Percentiles rank a stretch among this genome's conserved stretches.
Conservation (phyloP, 768 basidiomycete genomes). For the Nevesoporus exiguus region DNA sequence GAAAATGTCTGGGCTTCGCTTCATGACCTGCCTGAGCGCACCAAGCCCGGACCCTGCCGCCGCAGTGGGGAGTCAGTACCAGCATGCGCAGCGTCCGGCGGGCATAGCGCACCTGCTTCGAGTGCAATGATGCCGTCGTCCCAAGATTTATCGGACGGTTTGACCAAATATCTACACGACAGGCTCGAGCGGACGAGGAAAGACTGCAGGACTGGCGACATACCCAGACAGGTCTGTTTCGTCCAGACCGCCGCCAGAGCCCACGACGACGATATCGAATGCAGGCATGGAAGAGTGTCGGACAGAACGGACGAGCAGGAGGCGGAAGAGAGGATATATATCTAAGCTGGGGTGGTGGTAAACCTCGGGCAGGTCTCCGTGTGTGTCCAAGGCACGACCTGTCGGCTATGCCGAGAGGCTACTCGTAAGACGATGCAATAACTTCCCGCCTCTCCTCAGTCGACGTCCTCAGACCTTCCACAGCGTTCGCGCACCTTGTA, state of each 20-base stretch:
- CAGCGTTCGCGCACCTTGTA: slow-evolving; percentile 15
- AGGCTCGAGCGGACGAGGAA: not conserved
- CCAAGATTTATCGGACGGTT: slow-evolving; percentile 65
- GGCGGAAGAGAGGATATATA: no score
- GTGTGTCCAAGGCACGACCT: slow-evolving; percentile 16
- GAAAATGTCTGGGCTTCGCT: slow-evolving; percentile 55
- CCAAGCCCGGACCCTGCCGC: slow-evolving; percentile 79
- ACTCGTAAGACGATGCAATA: not conserved
- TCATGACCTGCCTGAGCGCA: slow-evolving; percentile 61
- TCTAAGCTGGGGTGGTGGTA: not conserved
- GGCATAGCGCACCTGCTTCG: slow-evolving; percentile 67
- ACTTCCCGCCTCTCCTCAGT: not conserved
- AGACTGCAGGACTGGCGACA: slow-evolving; percentile 23
- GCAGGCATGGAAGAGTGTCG: slow-evolving; percentile 33
- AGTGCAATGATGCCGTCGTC: slow-evolving; percentile 77
- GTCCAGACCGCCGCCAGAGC: slow-evolving; percentile 83
- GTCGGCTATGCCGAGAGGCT: slow-evolving; percentile 17
- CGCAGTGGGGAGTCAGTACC: not conserved
- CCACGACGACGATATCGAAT: slow-evolving; percentile 78
- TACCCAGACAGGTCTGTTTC: slow-evolving; percentile 89
- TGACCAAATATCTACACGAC: slow-evolving; percentile 75
- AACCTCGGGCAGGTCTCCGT: not conserved
- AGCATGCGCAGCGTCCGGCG: not conserved
- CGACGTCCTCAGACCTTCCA: not conserved
- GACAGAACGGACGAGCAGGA: not conserved